Evolutionary conservation across 2,329 filamentous ascomycete species (phyloP).

Genomic region (Diaporthe vaccinii): DNA sequence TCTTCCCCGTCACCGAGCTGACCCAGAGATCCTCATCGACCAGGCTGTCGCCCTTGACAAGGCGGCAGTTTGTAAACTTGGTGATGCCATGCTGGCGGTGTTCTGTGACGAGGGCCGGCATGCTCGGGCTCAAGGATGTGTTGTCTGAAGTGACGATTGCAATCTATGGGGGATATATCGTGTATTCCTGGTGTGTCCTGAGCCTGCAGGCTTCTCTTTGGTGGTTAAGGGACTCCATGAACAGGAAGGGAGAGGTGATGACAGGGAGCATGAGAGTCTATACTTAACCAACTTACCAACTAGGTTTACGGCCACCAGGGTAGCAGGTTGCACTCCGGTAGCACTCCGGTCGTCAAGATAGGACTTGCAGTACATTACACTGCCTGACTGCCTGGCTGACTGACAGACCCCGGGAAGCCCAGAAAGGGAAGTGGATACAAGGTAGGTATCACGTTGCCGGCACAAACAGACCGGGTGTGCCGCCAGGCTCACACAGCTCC

Average conservation of each 20-base stretch:
- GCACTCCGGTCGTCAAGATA: constrained; percentile 22
- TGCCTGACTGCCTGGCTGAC: not conserved
- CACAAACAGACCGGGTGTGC: constrained; percentile 10
- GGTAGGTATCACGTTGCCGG: constrained; percentile 39
- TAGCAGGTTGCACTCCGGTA: constrained; percentile 15
- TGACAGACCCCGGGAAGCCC: constrained; percentile 31
- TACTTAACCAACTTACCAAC: constrained; percentile 35
- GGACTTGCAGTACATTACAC: constrained; percentile 1
- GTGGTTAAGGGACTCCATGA: constrained; percentile 32
- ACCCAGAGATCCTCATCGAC: constrained; percentile 90
- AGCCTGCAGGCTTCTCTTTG: constrained; percentile 30
- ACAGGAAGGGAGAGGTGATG: not conserved
- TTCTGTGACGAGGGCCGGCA: constrained; percentile 62
- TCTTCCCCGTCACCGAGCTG: constrained; percentile 83
- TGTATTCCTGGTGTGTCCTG: constrained; percentile 1
- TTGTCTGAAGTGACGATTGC: not conserved
- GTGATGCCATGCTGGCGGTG: constrained; percentile 72
- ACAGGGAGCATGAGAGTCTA: constrained; percentile 10
- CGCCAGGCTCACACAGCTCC: constrained; percentile 6
- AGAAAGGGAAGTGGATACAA: constrained; percentile 17
- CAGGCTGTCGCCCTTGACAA: constrained; percentile 77
- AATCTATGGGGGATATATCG: constrained; percentile 15
- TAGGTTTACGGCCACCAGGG: not conserved
- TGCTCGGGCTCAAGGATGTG: constrained; percentile 51
- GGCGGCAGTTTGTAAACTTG: constrained; percentile 89